phyloP scores from a whole-genome alignment of 1,284 basidiomycete genomes.

The Rugosomyces carneus region DNA sequence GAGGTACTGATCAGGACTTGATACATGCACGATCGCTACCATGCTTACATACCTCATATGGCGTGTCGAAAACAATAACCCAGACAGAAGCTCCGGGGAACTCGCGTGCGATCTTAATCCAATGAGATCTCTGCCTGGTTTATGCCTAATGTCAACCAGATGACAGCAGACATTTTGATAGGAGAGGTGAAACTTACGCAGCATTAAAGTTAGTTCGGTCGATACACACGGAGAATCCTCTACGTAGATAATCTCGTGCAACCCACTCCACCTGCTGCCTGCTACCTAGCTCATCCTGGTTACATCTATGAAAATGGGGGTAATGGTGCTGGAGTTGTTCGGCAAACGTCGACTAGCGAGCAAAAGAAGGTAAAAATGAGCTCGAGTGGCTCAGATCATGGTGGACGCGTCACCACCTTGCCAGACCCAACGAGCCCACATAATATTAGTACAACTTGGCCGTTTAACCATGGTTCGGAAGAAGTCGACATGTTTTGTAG shows the following conservation, averaged over 20 bases:
- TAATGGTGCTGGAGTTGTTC: slow-evolving; percentile 50
- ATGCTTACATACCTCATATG: slow-evolving; percentile 49
- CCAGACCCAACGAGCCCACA: slow-evolving; percentile 67
- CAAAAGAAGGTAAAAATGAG: background rate
- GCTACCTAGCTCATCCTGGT: slow-evolving; percentile 60
- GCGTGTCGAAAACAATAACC: slow-evolving; percentile 69
- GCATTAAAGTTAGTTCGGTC: slow-evolving; percentile 69
- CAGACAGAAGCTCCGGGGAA: slow-evolving; percentile 54
- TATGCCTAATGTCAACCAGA: slow-evolving; percentile 7
- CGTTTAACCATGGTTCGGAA: slow-evolving; percentile 19
- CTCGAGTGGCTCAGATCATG: background rate
- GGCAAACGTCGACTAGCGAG: slow-evolving; percentile 61
- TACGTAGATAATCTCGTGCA: slow-evolving; percentile 40
- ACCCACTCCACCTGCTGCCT: slow-evolving; percentile 53
- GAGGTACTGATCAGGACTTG: slow-evolving; percentile 19
- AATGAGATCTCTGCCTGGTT: slow-evolving; percentile 58
- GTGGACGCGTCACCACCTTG: slow-evolving; percentile 40
- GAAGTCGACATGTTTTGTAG: slow-evolving; percentile 13
- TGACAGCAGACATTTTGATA: slow-evolving; percentile 2
- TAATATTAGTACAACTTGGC: slow-evolving; percentile 54
- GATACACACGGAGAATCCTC: slow-evolving; percentile 62
- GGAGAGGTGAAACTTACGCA: slow-evolving; percentile 35
- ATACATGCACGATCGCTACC: slow-evolving; percentile 3
- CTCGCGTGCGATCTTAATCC: slow-evolving; percentile 62
- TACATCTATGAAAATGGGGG: slow-evolving; percentile 58